These are phyloP conservation scores for Solioccasus polychromus DNA, from an alignment of 768 basidiomycete species.

Conservation along the genomic window DNA sequence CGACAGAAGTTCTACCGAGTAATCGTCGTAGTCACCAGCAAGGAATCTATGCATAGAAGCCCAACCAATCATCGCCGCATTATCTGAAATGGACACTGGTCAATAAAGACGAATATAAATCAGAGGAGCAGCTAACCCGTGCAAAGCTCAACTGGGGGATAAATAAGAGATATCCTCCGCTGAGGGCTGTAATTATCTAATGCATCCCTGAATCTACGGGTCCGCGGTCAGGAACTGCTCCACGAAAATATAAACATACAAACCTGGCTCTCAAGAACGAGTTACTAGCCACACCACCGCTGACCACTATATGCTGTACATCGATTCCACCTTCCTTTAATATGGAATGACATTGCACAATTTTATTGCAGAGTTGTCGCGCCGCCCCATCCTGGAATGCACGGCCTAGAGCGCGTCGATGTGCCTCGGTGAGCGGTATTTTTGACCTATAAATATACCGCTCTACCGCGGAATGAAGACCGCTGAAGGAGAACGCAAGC, in stretches of 20 bases:
- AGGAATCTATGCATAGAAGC: conserved; percentile 83
- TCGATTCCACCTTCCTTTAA: conserved; percentile 48
- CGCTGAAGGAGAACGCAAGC: conserved; percentile 76
- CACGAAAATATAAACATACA: conserved; percentile 9
- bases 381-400: conserved; percentile 74
- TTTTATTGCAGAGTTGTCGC: conserved; percentile 72
- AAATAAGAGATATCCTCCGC: conserved; percentile 47
- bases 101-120: not conserved
- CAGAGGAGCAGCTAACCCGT: conserved; percentile 53
- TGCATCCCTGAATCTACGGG: conserved; percentile 32
- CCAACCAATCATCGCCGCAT: conserved; percentile 97
- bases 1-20: conserved; percentile 55
- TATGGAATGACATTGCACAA: conserved; percentile 33
- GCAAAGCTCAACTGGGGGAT: conserved; percentile 78
- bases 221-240: not conserved
- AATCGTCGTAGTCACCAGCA: conserved; percentile 55
- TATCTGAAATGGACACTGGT: conserved; percentile 51
- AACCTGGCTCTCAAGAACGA: conserved; percentile 62
- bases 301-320: conserved; percentile 68
- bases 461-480: conserved; percentile 70
- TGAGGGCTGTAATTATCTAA: conserved; percentile 28
- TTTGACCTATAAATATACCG: conserved; percentile 45
- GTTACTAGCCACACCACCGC: conserved; percentile 95
- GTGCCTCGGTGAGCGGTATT: conserved; percentile 28
- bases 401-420: conserved; percentile 51